A percentile compares a stretch with the other conserved stretches of the same genome.
Evolutionary conservation across 78 protist genomes (phyloP).

Genomic region (Dictyostelium firmibasis): DNA sequence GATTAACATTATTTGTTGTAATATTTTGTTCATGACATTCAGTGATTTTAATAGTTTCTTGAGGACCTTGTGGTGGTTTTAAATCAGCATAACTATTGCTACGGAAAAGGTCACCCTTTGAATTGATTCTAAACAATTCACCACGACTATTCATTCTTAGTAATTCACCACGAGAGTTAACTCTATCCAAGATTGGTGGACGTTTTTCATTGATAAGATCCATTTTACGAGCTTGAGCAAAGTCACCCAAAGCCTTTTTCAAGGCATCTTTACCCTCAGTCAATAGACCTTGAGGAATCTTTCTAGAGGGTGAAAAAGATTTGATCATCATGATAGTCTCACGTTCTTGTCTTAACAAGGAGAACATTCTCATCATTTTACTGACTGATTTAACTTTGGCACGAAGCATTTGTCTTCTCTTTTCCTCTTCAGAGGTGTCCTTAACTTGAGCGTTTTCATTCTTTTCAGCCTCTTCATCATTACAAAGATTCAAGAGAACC

Average conservation of each 20-base stretch:
- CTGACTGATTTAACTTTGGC: constrained; percentile 89
- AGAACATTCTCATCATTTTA: constrained; percentile 90
- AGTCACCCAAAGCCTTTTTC: constrained; percentile 66
- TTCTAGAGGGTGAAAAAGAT: constrained; percentile 86
- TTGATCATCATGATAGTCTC: constrained; percentile 93
- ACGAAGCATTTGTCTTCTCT: constrained; percentile 69
- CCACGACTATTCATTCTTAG: constrained; percentile 72
- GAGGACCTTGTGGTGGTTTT: constrained; percentile 45
- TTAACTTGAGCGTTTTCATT: constrained; percentile 3
- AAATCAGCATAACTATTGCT: constrained; percentile 57
- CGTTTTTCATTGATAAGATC: constrained; percentile 78
- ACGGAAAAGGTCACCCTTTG: constrained; percentile 55
- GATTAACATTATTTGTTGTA: background rate
- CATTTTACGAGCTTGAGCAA: constrained; percentile 78
- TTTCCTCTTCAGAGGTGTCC: constrained; percentile 56
- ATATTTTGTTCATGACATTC: constrained; percentile 22
- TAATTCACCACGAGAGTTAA: constrained; percentile 50
- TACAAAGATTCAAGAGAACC: constrained; percentile 59
- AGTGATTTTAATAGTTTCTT: constrained; percentile 67
- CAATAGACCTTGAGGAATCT: constrained; percentile 92
- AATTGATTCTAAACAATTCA: constrained; percentile 61
- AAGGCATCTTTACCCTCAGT: constrained; percentile 83
- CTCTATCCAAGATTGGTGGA: constrained; percentile 69
- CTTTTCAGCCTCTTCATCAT: constrained; percentile 89
- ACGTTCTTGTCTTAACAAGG: constrained; percentile 88